phyloP scores from a whole-genome alignment of 495 filamentous ascomycete genomes.

The Evernia prunastri region DNA sequence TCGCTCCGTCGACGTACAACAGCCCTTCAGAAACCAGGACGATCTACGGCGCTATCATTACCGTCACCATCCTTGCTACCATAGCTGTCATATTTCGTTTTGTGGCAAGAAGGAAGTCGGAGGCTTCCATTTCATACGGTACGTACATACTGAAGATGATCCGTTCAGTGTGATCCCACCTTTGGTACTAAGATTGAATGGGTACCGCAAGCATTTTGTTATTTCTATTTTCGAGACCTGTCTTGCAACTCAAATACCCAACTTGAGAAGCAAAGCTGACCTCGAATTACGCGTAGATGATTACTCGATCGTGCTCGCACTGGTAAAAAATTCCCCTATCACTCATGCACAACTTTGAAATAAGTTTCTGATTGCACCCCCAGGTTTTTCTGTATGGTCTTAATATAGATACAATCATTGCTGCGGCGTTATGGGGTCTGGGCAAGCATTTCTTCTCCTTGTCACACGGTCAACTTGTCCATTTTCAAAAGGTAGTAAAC shows the following conservation, averaged over 20 bases:
- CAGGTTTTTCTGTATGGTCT: constrained; percentile 8
- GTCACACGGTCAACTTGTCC: not conserved
- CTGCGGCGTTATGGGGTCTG: constrained; percentile 14
- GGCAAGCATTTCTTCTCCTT: constrained; percentile 11
- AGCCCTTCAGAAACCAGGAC: not conserved
- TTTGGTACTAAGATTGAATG: not conserved
- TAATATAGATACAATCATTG: not conserved
- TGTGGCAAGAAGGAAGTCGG: constrained; percentile 9
- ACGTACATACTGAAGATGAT: not conserved
- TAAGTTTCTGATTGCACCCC: not conserved
- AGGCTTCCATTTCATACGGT: constrained; percentile 6
- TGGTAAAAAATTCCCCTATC: not conserved
- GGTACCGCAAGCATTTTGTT: not conserved
- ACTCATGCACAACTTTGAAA: not conserved
- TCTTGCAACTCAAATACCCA: not conserved
- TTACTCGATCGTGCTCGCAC: constrained; percentile 12
- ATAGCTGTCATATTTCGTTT: constrained; percentile 17
- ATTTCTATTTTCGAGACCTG: not conserved
- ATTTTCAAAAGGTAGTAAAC: constrained; percentile 16
- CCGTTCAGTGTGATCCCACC: too few species aligned
- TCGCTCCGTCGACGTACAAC: not conserved
- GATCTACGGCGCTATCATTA: constrained; percentile 12
- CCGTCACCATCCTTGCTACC: constrained; percentile 12
- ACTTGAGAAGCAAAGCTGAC: not conserved
- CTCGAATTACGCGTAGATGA: not conserved